Base-by-base conservation (phyloP, 768 basidiomycete species). In the Mycena belliarum region DNA sequence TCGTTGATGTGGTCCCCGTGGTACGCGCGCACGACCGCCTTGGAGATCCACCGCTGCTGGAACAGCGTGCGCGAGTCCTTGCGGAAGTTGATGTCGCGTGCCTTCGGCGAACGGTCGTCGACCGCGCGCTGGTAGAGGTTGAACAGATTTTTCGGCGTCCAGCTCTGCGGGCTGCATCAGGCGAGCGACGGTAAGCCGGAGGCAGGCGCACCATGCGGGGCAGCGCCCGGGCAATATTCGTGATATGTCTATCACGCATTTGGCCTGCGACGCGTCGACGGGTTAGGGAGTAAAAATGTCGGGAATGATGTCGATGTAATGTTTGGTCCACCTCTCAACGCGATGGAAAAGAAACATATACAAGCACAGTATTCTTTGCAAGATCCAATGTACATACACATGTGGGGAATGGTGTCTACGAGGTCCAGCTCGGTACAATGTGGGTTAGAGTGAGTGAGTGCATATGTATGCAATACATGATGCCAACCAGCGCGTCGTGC, bases 1-100 rank as follows among this genome's bases (percentile, higher is more conserved):
- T 96, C 93, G 51, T 87, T 87, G 60, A 98, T 94, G 69, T 83
- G 89, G 79, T 97, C 95, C 23, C 95, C 95, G 69, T 98, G 97
- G 79, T 98, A 98, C 5, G 86, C 95, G 54, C 95, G 87, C 29
- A 93, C 82, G 57, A 93, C 84, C 5, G 87, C 81, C 73, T 96
- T 97, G 14, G 92, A 85, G 20, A 76, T 78, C 93, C 94, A 98
- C 38, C 95, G 89, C 66, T 96, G 91, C 72, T 96, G 91, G 76
- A 91, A 97, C 35, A 98, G 81, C 0, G 90, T 86, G 41, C 78
- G 72, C 32, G 74, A 63, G 28, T 83, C 81, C 16, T 74, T 69
- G 52, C 76, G 82, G 74, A 93, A 95, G 20, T 76, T 66, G 4
- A 88, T 81, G 23, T 85, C 80, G 7, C 69, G 62, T n/a, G 73